These are phyloP conservation scores for Paramarasmius palmivorus DNA, from an alignment of 1,284 basidiomycete genomes.

Conservation along the genomic window DNA sequence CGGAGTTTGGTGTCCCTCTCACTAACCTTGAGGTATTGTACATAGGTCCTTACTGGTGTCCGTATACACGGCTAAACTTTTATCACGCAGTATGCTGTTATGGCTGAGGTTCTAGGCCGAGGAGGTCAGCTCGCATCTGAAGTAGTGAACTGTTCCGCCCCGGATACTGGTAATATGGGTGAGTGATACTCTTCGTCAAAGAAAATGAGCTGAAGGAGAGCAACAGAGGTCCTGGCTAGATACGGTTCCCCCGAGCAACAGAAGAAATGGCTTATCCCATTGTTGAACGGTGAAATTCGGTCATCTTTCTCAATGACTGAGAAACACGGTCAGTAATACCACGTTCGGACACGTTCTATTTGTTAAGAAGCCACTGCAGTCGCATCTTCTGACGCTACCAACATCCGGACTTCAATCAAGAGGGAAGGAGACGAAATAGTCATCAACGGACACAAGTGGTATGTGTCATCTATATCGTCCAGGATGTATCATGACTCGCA, in stretches of 20 bases:
- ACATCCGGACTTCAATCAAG: slow-evolving; percentile 88
- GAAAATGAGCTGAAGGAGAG: background rate
- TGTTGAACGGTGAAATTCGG: slow-evolving; percentile 91
- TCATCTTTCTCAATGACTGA: slow-evolving; percentile 97
- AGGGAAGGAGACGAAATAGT: slow-evolving; percentile 89
- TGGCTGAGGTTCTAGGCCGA: slow-evolving; percentile 93
- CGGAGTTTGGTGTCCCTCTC: slow-evolving; percentile 84
- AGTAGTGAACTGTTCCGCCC: slow-evolving; percentile 89
- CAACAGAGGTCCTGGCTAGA: slow-evolving; percentile 89
- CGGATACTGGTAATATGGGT: slow-evolving; percentile 97
- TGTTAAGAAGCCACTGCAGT: slow-evolving; percentile 46
- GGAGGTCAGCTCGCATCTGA: slow-evolving; percentile 82
- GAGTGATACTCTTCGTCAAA: slow-evolving; percentile 22
- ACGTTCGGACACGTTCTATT: slow-evolving; percentile 8
- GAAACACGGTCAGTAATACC: slow-evolving; percentile 63
- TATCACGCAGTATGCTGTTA: slow-evolving; percentile 82
- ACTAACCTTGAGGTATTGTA: slow-evolving; percentile 85
- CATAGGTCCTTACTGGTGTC: background rate
- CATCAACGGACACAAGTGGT: slow-evolving; percentile 98
- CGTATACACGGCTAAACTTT: slow-evolving; percentile 8
- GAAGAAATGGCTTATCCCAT: slow-evolving; percentile 85
- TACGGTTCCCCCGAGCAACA: slow-evolving; percentile 92
- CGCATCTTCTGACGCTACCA: slow-evolving; percentile 94
- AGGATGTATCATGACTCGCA: background rate
- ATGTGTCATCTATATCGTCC: slow-evolving; percentile 13